A percentile compares a stretch with the other conserved stretches of the same genome.
Conservation (phyloP, 2,329 filamentous ascomycete genomes). For the Penicillium hordei region DNA sequence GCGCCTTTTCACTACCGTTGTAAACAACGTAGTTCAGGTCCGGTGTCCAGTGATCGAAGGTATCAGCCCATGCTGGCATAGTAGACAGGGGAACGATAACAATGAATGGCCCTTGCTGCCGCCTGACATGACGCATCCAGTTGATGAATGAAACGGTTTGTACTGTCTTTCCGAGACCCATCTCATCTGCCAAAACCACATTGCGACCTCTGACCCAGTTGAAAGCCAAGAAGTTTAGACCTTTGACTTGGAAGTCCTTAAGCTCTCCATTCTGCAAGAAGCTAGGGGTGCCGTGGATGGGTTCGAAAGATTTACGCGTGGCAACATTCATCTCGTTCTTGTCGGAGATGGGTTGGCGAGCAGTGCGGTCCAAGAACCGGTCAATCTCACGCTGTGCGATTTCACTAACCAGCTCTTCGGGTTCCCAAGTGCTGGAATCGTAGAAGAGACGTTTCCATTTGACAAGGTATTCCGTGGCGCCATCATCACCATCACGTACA, state of each 20-base stretch:
- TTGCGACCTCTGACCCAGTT: constrained; percentile 95
- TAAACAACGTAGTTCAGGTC: constrained; percentile 98
- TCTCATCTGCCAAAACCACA: constrained; percentile 96
- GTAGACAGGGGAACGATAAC: constrained; percentile 97
- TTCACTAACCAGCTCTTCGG: constrained; percentile 68
- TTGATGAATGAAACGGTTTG: constrained; percentile 97
- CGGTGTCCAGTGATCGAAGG: constrained; percentile 93
- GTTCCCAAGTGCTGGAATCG: constrained; percentile 93
- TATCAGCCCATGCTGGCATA: constrained; percentile 97
- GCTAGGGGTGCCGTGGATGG: constrained; percentile 75
- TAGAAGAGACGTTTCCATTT: constrained; percentile 97
- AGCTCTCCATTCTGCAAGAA: constrained; percentile 85
- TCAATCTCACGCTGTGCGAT: constrained; percentile 89
- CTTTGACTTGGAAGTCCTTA: constrained; percentile 88
- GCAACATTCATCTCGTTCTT: constrained; percentile 71
- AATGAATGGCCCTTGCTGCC: constrained; percentile 90
- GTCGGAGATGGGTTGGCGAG: constrained; percentile 78
- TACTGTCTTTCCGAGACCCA: constrained; percentile 97
- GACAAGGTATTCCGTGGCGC: constrained; percentile 77
- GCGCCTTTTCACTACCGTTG: constrained; percentile 81
- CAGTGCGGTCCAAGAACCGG: constrained; percentile 79
- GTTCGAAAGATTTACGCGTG: constrained; percentile 69
- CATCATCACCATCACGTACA: constrained; percentile 74
- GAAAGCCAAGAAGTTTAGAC: constrained; percentile 91
- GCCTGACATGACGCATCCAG: constrained; percentile 87